Base-by-base conservation (phyloP, 108 stramenopile species). In the Conticribra weissflogii region DNA sequence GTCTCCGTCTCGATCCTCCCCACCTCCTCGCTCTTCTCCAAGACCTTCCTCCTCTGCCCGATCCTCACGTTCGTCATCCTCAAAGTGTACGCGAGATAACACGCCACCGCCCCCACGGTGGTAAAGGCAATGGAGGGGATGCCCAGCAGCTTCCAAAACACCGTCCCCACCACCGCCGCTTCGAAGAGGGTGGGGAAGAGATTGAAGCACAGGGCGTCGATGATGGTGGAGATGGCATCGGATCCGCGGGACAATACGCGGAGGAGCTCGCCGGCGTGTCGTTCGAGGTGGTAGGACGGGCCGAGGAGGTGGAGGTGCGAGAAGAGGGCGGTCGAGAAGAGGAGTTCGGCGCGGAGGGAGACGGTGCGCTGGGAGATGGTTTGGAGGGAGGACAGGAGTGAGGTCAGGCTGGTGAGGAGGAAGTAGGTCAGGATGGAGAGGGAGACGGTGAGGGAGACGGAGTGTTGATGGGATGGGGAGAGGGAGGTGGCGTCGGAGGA, bases 1-100 rank as follows among this genome's bases (percentile, higher is more conserved):
- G 77, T 69, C 33, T 82, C 81, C 17, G 81, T 78, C 41, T 81
- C 80, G 3, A 78, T 78, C 14, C 72, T 63, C 15, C 81, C 81
- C 27, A 78, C 81, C 33, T 78, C 76, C 9, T 80, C 74, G 14
- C 53, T 50, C 55, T 70, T 71, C 45, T 78, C 66, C 36, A 82
- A 54, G 0, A 78, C 63, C 48, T 69, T 73, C 27, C 81, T 15
- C 18, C 77, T 36, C 31, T 59, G 72, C 21, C 31, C 32, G 2
- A 78, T 57, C 21, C 77, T 52, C 2, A 72, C 74, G 7, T 74
- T 82, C 1, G 81, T 82, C 0, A 82, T 53, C 0, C 29, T 28
- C 22, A 74, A 22, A 22, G 81, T 82, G 32, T 73, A 82, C 0
- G 49, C 4, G 16, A 74, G 36, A 27, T 76, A 82, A 27, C 64